These are phyloP conservation scores for Candida ascalaphidarum DNA, from an alignment of 805 yeast genomes.

Conservation along the genomic window DNA sequence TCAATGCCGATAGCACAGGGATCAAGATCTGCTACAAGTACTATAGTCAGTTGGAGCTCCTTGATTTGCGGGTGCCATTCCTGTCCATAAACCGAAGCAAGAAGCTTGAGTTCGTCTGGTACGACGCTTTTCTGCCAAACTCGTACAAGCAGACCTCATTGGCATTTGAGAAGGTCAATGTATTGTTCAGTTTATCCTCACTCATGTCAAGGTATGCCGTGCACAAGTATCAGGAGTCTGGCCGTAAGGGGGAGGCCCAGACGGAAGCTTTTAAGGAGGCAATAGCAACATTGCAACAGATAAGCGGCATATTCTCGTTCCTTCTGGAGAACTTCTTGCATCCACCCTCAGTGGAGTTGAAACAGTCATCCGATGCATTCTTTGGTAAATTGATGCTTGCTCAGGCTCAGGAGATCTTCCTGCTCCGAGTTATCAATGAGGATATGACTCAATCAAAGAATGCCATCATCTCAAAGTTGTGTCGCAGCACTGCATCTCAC, in stretches of 20 bases:
- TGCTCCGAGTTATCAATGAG: constrained; percentile 48
- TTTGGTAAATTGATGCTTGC: constrained; percentile 64
- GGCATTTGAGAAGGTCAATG: constrained; percentile 84
- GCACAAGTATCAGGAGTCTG: constrained; percentile 18
- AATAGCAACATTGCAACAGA: constrained; percentile 54
- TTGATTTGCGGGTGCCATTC: constrained; percentile 71
- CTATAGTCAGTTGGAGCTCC: constrained; percentile 72
- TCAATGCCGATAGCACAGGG: constrained; percentile 33
- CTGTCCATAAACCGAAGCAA: constrained; percentile 35
- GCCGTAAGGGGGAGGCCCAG: constrained; percentile 20
- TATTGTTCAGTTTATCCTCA: constrained; percentile 72
- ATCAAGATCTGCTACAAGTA: constrained; percentile 56
- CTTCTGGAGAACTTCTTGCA: constrained; percentile 76
- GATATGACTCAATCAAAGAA: constrained; percentile 47
- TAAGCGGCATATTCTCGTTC: constrained; percentile 71
- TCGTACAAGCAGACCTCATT: constrained; percentile 64
- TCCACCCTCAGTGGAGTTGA: constrained; percentile 77
- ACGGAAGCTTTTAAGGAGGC: constrained; percentile 56
- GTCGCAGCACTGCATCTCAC: constrained; percentile 49
- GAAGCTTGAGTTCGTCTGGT: constrained; percentile 66
- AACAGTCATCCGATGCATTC: constrained; percentile 58
- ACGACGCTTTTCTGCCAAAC: constrained; percentile 52
- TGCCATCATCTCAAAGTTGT: constrained; percentile 66
- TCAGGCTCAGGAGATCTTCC: constrained; percentile 83
- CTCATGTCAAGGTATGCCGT: constrained; percentile 44